Evolutionary conservation across 805 yeast species (phyloP), one percentile per base, ranked within the genome.

Genomic region (Nakazawaea pomicola): DNA sequence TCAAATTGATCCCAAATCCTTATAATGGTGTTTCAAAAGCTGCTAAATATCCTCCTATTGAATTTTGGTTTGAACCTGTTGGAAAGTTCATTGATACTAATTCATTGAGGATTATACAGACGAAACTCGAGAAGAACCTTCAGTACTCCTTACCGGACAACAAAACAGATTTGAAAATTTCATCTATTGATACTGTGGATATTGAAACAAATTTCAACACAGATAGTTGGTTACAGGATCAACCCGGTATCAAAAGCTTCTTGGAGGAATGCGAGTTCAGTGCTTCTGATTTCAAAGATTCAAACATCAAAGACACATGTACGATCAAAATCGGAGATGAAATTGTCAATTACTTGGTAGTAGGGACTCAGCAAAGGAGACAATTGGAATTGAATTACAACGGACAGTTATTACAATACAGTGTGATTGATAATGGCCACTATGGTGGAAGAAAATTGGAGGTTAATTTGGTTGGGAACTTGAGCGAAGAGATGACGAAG

Each of bases 171-270:
- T 21, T 42, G 29, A 36, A 37, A 30, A 14, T 42, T n/a, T n/a
- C 35, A 9, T 32, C 45, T 1, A 12, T 29, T 10, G 17, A 14
- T 2, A 12, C 19, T 18, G 5, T 8, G 9, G 45, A 42, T 16
- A 31, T 42, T 14, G 45, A 42, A 27, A 37, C 41, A 15, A 23
- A 42, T 31, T 28, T 42, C 28, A n/a, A 31, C 44, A 7, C 7
- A 10, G 25, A 51, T 47, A 38, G 57, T 55, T 53, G 70, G 69
- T 53, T 51, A 51, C 20, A 51, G 48, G 51, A 48, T 14, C 78
- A 74, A 51, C 71, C 70, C 1, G 76, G 73, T 2, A 45, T 74
- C n/a, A 54, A 51, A 32, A 46, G 52, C 18, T 74, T 70, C 46
- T 60, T 74, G 43, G 27, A 38, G 17, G 25, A 41, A 17, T 15